A percentile compares a stretch with the other conserved stretches of the same genome.
These are phyloP conservation scores for Lactuca saligna DNA, from an alignment of 129 eudicot species.

Conservation along the genomic window DNA sequence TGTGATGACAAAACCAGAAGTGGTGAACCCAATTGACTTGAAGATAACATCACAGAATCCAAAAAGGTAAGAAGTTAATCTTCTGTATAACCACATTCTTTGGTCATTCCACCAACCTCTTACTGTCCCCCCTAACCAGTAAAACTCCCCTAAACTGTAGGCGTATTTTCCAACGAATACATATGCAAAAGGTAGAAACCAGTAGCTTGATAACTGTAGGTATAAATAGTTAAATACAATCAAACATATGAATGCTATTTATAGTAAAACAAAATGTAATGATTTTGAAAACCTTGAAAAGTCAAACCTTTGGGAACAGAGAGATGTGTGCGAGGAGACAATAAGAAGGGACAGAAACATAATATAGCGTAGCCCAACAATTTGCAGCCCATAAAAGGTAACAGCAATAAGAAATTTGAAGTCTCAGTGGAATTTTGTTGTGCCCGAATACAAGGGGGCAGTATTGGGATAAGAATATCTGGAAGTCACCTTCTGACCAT, in stretches of 20 bases:
- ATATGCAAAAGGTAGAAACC: conserved; percentile 38
- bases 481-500: conserved; percentile 49
- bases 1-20: conserved; percentile 24
- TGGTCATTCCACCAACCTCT: conserved; percentile 53
- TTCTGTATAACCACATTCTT: conserved; percentile 39
- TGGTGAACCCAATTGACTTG: conserved; percentile 25
- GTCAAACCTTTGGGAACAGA: conserved; percentile 38
- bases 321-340: conserved; percentile 35
- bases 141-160: conserved; percentile 38
- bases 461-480: conserved; percentile 27
- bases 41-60: conserved; percentile 29
- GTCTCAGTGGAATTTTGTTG: conserved; percentile 30
- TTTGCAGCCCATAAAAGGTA: conserved; percentile 42
- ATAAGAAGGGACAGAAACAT: conserved; percentile 34
- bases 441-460: conserved; percentile 38
- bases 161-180: conserved; percentile 20
- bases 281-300: background rate
- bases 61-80: conserved; percentile 37
- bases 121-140: conserved; percentile 24
- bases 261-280: no score
- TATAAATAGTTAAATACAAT: background rate
- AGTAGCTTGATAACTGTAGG: conserved; percentile 40
- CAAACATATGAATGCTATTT: background rate
- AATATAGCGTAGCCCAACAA: conserved; percentile 36
- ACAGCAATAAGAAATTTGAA: conserved; percentile 34